Percentiles rank a stretch among this genome's conserved stretches.
Evolutionary conservation across 2,329 filamentous ascomycete species (phyloP).

Genomic region (Dactylellina drechsleri): DNA sequence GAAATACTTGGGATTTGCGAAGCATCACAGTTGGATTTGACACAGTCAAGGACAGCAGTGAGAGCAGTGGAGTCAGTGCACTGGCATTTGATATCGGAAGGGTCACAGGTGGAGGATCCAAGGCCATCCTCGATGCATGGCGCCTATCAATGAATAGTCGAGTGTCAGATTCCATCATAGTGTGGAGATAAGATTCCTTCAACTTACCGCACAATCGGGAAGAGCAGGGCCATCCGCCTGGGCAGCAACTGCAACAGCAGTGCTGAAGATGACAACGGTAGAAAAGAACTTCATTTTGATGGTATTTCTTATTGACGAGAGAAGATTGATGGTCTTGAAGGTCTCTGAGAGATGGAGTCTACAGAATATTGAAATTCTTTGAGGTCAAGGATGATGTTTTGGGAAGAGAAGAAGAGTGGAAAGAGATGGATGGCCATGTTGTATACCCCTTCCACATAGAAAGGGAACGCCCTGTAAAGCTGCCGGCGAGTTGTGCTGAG

Average conservation of each 20-base stretch:
- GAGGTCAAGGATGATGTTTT: background rate
- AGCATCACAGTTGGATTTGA: constrained; percentile 20
- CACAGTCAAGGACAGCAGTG: constrained; percentile 27
- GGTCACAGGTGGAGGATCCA: constrained; percentile 37
- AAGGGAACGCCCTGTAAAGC: no score
- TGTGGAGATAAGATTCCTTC: background rate
- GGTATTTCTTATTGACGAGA: background rate
- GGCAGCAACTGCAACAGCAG: constrained; percentile 9
- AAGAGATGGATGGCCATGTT: background rate
- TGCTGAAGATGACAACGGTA: constrained; percentile 6
- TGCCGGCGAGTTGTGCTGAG: no score
- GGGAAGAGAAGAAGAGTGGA: background rate
- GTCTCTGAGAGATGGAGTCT: background rate
- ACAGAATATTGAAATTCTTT: background rate
- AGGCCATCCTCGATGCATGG: constrained; percentile 36
- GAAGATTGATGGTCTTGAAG: background rate
- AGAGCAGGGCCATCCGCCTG: constrained; percentile 21
- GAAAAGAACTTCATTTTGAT: constrained; percentile 31
- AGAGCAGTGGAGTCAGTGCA: constrained; percentile 37
- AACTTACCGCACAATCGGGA: constrained; percentile 47
- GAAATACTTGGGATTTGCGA: constrained; percentile 31
- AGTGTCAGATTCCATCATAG: background rate
- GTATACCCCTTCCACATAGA: no score
- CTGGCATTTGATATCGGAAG: constrained; percentile 36
- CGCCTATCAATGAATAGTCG: constrained; percentile 3